A percentile compares a stretch with the other conserved stretches of the same genome.
Conservation (phyloP, 78 protist genomes). For the Dictyostelium discoideum region DNA sequence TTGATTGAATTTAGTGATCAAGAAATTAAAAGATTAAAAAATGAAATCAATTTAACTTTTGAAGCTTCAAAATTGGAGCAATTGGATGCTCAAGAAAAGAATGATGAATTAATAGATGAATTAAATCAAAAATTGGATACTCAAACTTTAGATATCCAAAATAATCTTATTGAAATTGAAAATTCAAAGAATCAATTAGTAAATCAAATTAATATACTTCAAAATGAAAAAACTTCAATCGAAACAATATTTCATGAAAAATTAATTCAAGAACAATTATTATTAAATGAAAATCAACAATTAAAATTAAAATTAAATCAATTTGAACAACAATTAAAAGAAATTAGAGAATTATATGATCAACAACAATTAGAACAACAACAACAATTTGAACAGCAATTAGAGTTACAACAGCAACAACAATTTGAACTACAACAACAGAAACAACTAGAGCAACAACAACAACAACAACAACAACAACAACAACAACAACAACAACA, state of each 20-base stretch:
- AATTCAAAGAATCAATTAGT: slow-evolving; percentile 23
- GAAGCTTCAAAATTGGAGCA: background rate
- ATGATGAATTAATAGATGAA: background rate
- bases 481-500: background rate
- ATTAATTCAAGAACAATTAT: background rate
- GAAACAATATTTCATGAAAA: background rate
- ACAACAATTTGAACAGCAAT: background rate
- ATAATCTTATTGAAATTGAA: background rate
- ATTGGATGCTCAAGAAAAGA: background rate
- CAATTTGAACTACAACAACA: background rate
- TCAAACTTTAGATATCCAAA: background rate
- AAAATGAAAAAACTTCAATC: background rate
- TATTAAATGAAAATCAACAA: slow-evolving; percentile 11
- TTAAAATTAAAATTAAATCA: background rate
- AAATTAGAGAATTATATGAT: background rate
- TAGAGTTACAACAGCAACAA: background rate
- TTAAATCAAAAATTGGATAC: background rate
- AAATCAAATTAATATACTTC: background rate
- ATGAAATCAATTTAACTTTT: background rate
- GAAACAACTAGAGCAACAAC: background rate
- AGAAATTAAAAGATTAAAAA: background rate
- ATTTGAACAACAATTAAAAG: slow-evolving; percentile 1
- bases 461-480: background rate
- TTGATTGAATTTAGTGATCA: background rate
- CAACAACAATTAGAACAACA: background rate